Base-by-base conservation (phyloP, 345 rosid species). In the Euphorbia tirucalli region DNA sequence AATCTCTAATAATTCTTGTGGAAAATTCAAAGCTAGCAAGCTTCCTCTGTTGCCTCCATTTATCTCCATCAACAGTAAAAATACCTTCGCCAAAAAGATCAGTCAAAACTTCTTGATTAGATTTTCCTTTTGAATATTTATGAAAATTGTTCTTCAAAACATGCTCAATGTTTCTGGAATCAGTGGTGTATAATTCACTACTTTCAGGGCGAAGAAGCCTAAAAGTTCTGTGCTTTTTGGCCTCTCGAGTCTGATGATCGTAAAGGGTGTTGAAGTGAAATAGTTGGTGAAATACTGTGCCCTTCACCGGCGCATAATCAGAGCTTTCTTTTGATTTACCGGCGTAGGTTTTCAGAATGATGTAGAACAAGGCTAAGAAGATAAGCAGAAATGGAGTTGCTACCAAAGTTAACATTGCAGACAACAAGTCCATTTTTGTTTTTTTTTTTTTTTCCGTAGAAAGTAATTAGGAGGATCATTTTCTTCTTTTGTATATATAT, bases 71-170 rank as follows among this genome's bases (percentile, higher is more conserved):
- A 41, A 80, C 96, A 16, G 74, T 75, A 21, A 89, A 89, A 1
- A 93, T 89, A n/a, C 98, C 98, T n/a, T 86, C 78, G 21, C 98
- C 97, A 8, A 91, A 67, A 66, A 93, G 78, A 63, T 91, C 92
- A 0, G 18, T 59, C 0, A 76, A 5, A 7, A 85, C 71, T 22
- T 75, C 78, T 2, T 72, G 70, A 59, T 72, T 65, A 15, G 10
- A 16, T 10, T 27, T 44, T 3, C 98, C 96, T 68, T 89, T 93
- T 1, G 71, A 69, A 56, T 87, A 89, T 30, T 60, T 75, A 10
- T 84, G 85, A n/a, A 88, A 93, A 0, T 71, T 81, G 5, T 87
- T 77, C 73, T 86, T 89, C 43, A 89, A 74, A 0, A 93, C 32
- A 64, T 90, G 89, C 79, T 90, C 91, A 0, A 93, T 74, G 77